phyloP scores from a whole-genome alignment of 2,329 filamentous ascomycete species.

The Emydomyces testavorans region DNA sequence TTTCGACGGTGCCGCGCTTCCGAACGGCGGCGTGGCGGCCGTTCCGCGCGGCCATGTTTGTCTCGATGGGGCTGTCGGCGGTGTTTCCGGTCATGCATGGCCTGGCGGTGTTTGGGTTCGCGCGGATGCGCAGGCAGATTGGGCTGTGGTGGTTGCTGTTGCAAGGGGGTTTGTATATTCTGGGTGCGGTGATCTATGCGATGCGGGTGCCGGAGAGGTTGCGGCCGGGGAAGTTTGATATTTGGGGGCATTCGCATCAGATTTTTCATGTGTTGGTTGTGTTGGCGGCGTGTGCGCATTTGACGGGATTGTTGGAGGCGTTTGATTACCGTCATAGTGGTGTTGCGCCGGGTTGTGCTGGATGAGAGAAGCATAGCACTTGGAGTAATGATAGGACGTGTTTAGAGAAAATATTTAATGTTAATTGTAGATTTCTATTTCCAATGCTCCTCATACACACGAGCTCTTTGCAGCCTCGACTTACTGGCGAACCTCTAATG shows the following conservation, averaged over 20 bases:
- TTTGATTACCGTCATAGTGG: slow-evolving; percentile 72
- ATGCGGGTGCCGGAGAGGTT: slow-evolving; percentile 71
- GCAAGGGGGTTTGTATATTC: slow-evolving; percentile 73
- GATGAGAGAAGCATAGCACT: background rate
- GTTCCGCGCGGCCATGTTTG: slow-evolving; percentile 80
- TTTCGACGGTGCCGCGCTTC: slow-evolving; percentile 72
- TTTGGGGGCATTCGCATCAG: slow-evolving; percentile 88
- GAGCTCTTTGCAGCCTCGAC: too few species aligned
- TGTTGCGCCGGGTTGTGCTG: slow-evolving; percentile 42
- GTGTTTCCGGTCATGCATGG: slow-evolving; percentile 75
- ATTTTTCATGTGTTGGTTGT: slow-evolving; percentile 89
- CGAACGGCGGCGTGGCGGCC: slow-evolving; percentile 73
- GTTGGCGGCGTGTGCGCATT: slow-evolving; percentile 66
- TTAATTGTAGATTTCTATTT: too few species aligned
- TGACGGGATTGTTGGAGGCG: slow-evolving; percentile 68
- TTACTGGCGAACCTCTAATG: too few species aligned
- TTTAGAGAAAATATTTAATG: too few species aligned
- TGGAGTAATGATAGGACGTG: too few species aligned
- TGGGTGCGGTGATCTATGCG: slow-evolving; percentile 77
- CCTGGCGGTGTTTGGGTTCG: slow-evolving; percentile 53
- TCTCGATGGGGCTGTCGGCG: slow-evolving; percentile 72
- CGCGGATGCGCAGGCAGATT: slow-evolving; percentile 58
- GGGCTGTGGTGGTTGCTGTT: slow-evolving; percentile 68
- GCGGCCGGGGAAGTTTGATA: slow-evolving; percentile 69
- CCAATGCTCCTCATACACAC: too few species aligned